phyloP scores from a whole-genome alignment of 306 rosid species.

The Arachis stenosperma region DNA sequence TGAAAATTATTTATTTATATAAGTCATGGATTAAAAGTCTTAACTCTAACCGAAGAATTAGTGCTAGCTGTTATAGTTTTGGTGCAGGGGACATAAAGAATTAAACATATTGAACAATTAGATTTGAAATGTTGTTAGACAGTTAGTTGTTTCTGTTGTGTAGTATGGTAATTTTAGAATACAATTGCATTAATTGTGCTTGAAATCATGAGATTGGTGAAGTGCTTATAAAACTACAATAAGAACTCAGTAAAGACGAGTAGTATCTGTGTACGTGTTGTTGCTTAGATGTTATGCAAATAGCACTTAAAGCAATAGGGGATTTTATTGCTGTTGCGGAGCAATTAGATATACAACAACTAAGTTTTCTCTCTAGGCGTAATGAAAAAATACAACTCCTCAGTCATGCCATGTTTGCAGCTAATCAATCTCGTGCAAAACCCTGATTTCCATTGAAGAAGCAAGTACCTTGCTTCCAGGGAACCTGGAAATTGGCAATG shows the following conservation, averaged over 20 bases:
- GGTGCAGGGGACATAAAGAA: constrained; percentile 9
- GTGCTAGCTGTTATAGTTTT: neutral
- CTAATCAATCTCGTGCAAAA: neutral
- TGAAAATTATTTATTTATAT: constrained; percentile 21
- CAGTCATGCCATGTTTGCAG: constrained; percentile 1
- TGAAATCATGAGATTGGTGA: constrained; percentile 19
- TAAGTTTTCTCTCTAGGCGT: neutral
- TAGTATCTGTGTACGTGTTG: neutral
- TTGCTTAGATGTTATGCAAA: neutral
- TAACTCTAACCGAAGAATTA: neutral
- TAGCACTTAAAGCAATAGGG: neutral
- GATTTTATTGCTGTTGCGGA: constrained; percentile 1
- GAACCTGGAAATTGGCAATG: too few species aligned
- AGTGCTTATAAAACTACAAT: constrained; percentile 12
- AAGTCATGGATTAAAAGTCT: constrained; percentile 1
- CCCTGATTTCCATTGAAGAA: too few species aligned
- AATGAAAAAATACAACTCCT: neutral
- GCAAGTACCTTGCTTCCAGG: too few species aligned
- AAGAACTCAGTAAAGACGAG: constrained; percentile 10
- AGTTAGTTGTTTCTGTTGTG: constrained; percentile 17
- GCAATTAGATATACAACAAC: neutral
- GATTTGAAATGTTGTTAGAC: constrained; percentile 20
- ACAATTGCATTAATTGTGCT: neutral
- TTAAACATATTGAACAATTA: constrained; percentile 1
- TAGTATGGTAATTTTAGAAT: constrained; percentile 9